Percentiles rank a stretch among this genome's conserved stretches.
phyloP scores from a whole-genome alignment of 257 asterid genomes.

The Solanum neorickii region DNA sequence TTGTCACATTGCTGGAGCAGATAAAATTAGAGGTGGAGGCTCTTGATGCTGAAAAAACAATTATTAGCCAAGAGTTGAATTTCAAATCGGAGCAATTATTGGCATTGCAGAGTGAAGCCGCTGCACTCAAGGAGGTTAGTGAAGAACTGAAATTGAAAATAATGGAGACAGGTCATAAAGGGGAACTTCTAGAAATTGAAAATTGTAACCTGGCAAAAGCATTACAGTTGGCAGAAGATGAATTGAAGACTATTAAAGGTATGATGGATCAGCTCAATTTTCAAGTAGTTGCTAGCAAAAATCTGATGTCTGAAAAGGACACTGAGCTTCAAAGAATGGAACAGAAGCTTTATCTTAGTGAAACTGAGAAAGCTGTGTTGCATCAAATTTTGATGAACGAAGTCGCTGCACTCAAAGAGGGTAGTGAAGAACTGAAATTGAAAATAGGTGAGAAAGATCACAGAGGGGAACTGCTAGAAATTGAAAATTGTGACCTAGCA shows the following conservation, averaged over 20 bases:
- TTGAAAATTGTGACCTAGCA: constrained; percentile 30
- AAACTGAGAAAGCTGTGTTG: constrained; percentile 33
- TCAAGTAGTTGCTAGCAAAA: constrained; percentile 33
- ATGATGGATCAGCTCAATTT: constrained; percentile 27
- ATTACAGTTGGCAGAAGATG: constrained; percentile 36
- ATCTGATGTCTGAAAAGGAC: constrained; percentile 26
- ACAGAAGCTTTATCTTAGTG: constrained; percentile 25
- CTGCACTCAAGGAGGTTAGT: constrained; percentile 31
- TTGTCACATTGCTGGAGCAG: constrained; percentile 50
- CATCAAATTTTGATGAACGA: constrained; percentile 10
- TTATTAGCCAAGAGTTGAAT: constrained; percentile 30
- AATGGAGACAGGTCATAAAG: constrained; percentile 35
- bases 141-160: constrained; percentile 37
- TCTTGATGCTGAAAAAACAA: constrained; percentile 36
- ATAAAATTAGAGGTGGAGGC: constrained; percentile 26
- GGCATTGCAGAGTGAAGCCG: constrained; percentile 31
- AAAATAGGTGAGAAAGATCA: constrained; percentile 36
- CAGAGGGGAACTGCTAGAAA: constrained; percentile 30
- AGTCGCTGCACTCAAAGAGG: constrained; percentile 27
- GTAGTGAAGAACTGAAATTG: constrained; percentile 36
- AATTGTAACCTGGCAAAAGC: constrained; percentile 25
- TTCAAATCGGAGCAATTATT: constrained; percentile 25
- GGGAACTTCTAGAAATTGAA: constrained; percentile 37
- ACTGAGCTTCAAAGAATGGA: constrained; percentile 33
- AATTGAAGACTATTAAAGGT: constrained; percentile 15